Conservation (phyloP, 2,329 filamentous ascomycete species). For the Aspergillus cejpii region DNA sequence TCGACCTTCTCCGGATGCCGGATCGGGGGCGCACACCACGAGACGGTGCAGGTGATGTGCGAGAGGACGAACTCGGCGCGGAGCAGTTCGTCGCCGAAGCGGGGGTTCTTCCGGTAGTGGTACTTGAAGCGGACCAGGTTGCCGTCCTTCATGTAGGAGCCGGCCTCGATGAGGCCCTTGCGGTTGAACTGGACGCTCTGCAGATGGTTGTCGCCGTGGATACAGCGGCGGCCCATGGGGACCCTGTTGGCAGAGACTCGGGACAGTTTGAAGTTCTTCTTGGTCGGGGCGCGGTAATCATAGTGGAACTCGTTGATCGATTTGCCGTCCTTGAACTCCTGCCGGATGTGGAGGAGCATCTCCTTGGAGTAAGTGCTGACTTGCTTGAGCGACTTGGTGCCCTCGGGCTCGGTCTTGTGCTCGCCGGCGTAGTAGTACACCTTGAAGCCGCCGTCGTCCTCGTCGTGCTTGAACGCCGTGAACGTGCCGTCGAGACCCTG, state of each 20-base stretch:
- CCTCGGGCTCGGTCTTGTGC: slow-evolving; percentile 43
- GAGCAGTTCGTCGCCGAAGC: slow-evolving; percentile 51
- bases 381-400: slow-evolving; percentile 37
- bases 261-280: slow-evolving; percentile 23
- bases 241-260: slow-evolving; percentile 30
- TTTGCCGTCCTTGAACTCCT: slow-evolving; percentile 43
- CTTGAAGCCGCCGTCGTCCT: slow-evolving; percentile 36
- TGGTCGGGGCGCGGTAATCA: slow-evolving; percentile 33
- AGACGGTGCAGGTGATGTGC: slow-evolving; percentile 50
- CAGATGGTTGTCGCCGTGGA: slow-evolving; percentile 41
- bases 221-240: slow-evolving; percentile 43
- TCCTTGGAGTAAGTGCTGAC: slow-evolving; percentile 46
- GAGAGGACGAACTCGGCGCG: slow-evolving; percentile 50
- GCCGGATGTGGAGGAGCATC: slow-evolving; percentile 41
- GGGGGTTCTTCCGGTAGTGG: slow-evolving; percentile 49
- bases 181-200: slow-evolving; percentile 48
- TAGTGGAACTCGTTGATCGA: slow-evolving; percentile 46
- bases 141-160: slow-evolving; percentile 49
- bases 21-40: slow-evolving; percentile 49
- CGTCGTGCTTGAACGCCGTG: slow-evolving; percentile 45
- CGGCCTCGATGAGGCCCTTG: slow-evolving; percentile 48
- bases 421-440: slow-evolving; percentile 37
- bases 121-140: slow-evolving; percentile 51
- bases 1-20: slow-evolving; percentile 48
- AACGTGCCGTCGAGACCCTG: slow-evolving; percentile 44